A percentile compares a stretch with the other conserved stretches of the same genome.
phyloP scores from a whole-genome alignment of 768 basidiomycete genomes.

The Leccinum disarticulatum region DNA sequence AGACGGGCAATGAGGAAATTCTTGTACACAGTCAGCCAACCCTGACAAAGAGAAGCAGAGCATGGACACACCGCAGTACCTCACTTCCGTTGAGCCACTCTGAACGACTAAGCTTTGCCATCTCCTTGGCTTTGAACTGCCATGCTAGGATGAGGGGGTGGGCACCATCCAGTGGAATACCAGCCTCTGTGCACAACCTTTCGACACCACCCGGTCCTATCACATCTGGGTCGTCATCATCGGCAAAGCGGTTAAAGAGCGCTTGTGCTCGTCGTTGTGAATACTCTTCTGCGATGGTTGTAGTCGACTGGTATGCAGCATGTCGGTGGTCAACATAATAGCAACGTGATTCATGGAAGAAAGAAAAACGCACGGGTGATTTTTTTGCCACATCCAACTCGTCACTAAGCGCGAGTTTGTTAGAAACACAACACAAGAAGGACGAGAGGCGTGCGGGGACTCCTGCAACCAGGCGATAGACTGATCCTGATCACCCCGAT shows the following conservation, averaged over 20 bases:
- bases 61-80: slow-evolving; percentile 41
- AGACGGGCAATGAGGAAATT: slow-evolving; percentile 47
- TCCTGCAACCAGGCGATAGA: slow-evolving; percentile 25
- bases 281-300: slow-evolving; percentile 39
- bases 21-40: slow-evolving; percentile 31
- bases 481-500: slow-evolving; percentile 25
- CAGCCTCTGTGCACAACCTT: slow-evolving; percentile 64
- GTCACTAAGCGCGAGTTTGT: slow-evolving; percentile 51
- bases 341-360: not conserved
- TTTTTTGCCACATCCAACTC: slow-evolving; percentile 38
- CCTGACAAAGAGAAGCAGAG: not conserved
- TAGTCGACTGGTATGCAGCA: not conserved
- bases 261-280: slow-evolving; percentile 46
- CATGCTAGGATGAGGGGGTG: slow-evolving; percentile 73
- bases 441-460: slow-evolving; percentile 52
- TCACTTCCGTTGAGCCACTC: slow-evolving; percentile 68
- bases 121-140: slow-evolving; percentile 68
- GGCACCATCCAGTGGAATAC: slow-evolving; percentile 72
- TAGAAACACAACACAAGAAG: slow-evolving; percentile 64
- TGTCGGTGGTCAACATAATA: slow-evolving; percentile 1
- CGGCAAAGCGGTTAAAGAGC: slow-evolving; percentile 65
- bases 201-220: slow-evolving; percentile 78
- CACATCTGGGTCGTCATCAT: slow-evolving; percentile 43
- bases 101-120: slow-evolving; percentile 66
- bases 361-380: slow-evolving; percentile 26